Evolutionary conservation across 352 stramenopile genomes (phyloP).

Genomic region (Globisporangium alternatum): DNA sequence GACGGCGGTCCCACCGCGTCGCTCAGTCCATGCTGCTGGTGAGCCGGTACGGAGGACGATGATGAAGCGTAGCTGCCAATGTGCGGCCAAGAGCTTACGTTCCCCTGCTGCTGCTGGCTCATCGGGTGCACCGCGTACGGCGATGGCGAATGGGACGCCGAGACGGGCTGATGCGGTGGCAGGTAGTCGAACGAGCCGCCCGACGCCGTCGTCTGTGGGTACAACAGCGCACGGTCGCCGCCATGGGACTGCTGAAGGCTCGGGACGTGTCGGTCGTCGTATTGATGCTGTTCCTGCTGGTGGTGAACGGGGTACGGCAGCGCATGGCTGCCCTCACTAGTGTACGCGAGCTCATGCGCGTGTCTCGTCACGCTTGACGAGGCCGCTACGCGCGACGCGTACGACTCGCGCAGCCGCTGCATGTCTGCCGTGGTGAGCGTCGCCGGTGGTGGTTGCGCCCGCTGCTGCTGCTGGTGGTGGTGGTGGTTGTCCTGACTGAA

Average conservation of each 20-base stretch:
- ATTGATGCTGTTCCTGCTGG: background rate
- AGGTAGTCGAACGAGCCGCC: background rate
- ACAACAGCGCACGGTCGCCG: background rate
- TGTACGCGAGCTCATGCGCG: background rate
- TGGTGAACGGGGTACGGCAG: too few species aligned
- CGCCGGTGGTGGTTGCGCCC: background rate
- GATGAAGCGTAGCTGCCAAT: background rate
- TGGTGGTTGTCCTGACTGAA: background rate
- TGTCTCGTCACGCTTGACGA: background rate
- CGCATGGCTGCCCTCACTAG: too few species aligned
- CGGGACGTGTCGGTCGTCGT: background rate
- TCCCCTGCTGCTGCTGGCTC: background rate
- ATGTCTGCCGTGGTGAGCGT: slow-evolving; percentile 11
- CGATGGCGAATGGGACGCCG: too few species aligned
- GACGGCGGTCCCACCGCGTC: background rate
- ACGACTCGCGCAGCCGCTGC: slow-evolving; percentile 8
- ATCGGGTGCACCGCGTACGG: background rate
- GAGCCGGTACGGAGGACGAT: too few species aligned
- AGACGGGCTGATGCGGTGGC: too few species aligned
- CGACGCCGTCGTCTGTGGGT: background rate
- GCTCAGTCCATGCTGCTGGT: background rate
- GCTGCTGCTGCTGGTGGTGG: background rate
- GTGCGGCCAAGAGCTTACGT: background rate
- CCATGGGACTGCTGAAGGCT: too few species aligned
- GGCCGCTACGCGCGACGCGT: background rate